These are phyloP conservation scores for Talaromyces sp. DNA, from an alignment of 2,329 filamentous ascomycete genomes.

Conservation along the genomic window DNA sequence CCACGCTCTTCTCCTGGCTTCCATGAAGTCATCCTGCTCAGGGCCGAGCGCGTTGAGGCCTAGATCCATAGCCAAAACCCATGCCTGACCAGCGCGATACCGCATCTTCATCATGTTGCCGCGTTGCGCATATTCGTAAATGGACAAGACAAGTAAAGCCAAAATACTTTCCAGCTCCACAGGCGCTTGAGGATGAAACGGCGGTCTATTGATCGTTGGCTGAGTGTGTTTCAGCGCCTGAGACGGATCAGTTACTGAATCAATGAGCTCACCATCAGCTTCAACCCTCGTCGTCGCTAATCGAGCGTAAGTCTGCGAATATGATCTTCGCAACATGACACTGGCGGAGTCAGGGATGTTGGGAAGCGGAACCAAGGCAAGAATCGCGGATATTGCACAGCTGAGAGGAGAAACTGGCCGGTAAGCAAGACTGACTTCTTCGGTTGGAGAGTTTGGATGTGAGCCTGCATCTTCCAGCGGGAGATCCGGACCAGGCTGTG, in stretches of 20 bases:
- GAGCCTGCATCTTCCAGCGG: constrained; percentile 34
- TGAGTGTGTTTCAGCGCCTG: constrained; percentile 36
- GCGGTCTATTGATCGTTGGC: constrained; percentile 32
- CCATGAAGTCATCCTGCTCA: constrained; percentile 36
- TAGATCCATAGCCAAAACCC: constrained; percentile 44
- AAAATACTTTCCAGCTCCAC: constrained; percentile 43
- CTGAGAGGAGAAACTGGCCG: constrained; percentile 42
- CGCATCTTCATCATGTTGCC: constrained; percentile 48
- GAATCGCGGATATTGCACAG: constrained; percentile 43
- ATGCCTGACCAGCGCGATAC: constrained; percentile 44
- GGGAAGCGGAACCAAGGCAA: constrained; percentile 44
- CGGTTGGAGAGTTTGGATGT: constrained; percentile 29
- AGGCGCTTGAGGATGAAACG: constrained; percentile 39
- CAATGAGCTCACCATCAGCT: constrained; percentile 41
- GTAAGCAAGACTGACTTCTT: constrained; percentile 34
- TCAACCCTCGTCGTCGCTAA: constrained; percentile 40
- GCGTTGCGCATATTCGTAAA: constrained; percentile 47
- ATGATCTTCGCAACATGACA: constrained; percentile 36
- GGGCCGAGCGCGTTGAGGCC: constrained; percentile 37
- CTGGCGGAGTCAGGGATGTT: constrained; percentile 37
- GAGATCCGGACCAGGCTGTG: constrained; percentile 29
- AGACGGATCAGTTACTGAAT: constrained; percentile 40
- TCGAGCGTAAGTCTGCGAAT: constrained; percentile 41
- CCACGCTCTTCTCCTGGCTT: constrained; percentile 45
- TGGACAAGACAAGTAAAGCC: constrained; percentile 41